Base-by-base conservation (phyloP, 139 green algal genomes). In the Chara braunii region DNA sequence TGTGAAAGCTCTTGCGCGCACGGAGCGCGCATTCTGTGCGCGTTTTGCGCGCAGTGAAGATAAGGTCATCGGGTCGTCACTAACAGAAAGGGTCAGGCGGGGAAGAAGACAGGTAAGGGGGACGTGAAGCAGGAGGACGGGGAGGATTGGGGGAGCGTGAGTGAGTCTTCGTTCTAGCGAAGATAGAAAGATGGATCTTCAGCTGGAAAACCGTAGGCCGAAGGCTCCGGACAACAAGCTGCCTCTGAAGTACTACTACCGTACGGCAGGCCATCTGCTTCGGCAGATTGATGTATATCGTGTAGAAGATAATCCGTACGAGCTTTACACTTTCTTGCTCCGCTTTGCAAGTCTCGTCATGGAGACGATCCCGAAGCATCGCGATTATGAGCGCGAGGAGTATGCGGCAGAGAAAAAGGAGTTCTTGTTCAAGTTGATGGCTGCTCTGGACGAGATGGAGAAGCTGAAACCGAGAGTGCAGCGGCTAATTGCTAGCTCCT, bases 271-370 rank as follows among this genome's bases (percentile, higher is more conserved):
- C 35, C 30, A 60, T 62, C 23, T 68, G 28, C 58, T 68, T 51
- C 26, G 31, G 42, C 58, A 68, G 58, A 51, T 68, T 40, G 55
- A 51, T 30, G 62, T 72, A 18, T 72, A 72, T 43, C 62, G 62
- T 11, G 32, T 23, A 26, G 62, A 72, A 33, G n/a, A 32, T 3
- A 72, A 72, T 22, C 14, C 40, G 24, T 40, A 60, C 3, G 53
- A 72, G 62, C 55, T 72, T 18, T 72, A 72, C 9, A 56, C 69
- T 28, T 14, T 72, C 14, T 56, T 72, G 8, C 31, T 72, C 14
- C 62, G 62, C 9, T 72, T 72, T 36, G 29, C 57, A 14, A 72
- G 62, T 34, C 22, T 72, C 30, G 37, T 60, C 23, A 72, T 22
- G 60, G 60, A 72, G 23, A 72, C 62, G 12, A 72, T 72, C 3